Evolutionary conservation across 1,139 yeast species (phyloP), one percentile per base, ranked within the genome.

Genomic region (Hansenula sp.): DNA sequence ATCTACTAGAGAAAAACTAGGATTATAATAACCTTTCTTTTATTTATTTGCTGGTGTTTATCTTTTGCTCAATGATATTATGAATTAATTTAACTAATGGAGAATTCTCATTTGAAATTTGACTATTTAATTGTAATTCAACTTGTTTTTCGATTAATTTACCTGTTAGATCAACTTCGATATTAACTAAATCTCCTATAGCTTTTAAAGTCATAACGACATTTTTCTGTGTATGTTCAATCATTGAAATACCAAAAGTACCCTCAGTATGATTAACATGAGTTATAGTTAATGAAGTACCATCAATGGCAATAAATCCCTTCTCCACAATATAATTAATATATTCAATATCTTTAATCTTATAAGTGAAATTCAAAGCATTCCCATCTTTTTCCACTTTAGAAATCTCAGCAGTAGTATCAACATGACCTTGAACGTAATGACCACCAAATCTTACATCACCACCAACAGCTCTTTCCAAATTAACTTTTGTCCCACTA

Each of bases 361-460:
- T 66, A 63, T 92, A 89, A 2, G 88, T 84, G 57, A 79, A 83
- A 3, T 82, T 70, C 29, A 89, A 68, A 2, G 97, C 84, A 61
- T 89, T 86, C 3, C 85, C 94, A 56, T 90, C 97, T 0, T 75
- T 65, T 8, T 50, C 64, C 27, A 66, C 70, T 2, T 64, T 60
- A 1, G 74, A 73, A 30, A 94, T 84, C 26, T 65, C 64, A 5
- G 96, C 97, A 25, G 82, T 72, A 0, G 97, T 87, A 59, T 92
- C 98, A 27, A 94, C 90, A 65, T 92, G 99, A 13, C 98, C 99
- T 56, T 92, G 98, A 2, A 92, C 98, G 46, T 90, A 79, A 63
- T 92, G 99, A 1, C 99, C 98, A 22, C 99, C 98, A 56, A 90
- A 78, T 47, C 98, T 71, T 12, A 82, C 89, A 40, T 86, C 89